Evolutionary conservation across 371 early-diverging fungal genomes (phyloP), one percentile per base, ranked within the genome.

Genomic region (Rhizopus arrhizus): DNA sequence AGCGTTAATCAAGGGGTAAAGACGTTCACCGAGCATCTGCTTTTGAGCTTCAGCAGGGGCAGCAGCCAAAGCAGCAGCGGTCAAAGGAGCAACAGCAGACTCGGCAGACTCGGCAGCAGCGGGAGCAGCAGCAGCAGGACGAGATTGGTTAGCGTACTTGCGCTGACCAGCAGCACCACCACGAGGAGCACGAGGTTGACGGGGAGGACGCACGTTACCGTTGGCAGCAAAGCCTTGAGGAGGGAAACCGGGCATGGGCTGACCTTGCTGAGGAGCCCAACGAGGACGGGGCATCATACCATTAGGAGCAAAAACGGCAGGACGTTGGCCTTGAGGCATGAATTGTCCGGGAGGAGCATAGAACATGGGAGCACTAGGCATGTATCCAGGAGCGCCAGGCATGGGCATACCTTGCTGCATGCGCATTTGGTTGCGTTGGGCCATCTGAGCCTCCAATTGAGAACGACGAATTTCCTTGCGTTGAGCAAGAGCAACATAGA

Each of bases 401-500:
- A 61, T 70, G 54, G 65, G 66, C 62, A 66, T 66, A 1, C 35
- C 59, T 43, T 43, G 43, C n/a, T 43, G 43, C 43, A 43, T 43
- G 58, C 58, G 82, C 75, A 88, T 78, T 77, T 88, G 86, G 62
- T 80, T 80, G 60, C 93, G 85, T 74, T 91, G 89, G 64, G 87
- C 82, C 70, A 90, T 88, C 75, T 93, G 92, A 28, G 88, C 86
- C 63, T 94, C 90, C 66, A 93, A 81, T 73, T 91, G 91, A 47
- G 80, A 77, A 41, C 90, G 81, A 52, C 95, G 86, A 56, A 85
- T 88, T 62, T 95, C 95, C 79, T 91, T 90, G 69, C 94, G 91
- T 77, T 95, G 95, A 64, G 94, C 94, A 40, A 94, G 83, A 32
- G 93, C 95, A 56, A 95, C 95, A 69, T 94, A 95, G 60, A 95